Evolutionary conservation across 148 eudicot genomes (phyloP).

Genomic region (Suaeda aralocaspica): DNA sequence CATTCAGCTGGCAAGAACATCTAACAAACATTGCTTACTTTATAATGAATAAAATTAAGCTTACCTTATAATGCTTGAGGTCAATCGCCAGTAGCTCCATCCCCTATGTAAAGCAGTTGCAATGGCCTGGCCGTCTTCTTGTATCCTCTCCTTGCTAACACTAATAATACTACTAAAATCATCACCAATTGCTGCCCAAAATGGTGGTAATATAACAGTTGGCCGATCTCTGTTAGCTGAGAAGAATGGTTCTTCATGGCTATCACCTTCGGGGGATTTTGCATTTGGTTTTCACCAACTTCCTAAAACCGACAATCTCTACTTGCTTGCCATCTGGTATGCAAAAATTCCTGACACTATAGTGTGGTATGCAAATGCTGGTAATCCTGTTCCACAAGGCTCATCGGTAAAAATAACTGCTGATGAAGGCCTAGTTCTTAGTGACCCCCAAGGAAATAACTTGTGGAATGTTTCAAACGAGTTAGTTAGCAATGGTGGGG

Average conservation of each 20-base stretch:
- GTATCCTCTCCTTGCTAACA: slow-evolving; percentile 9
- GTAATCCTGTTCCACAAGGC: slow-evolving; percentile 28
- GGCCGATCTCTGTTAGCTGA: slow-evolving; percentile 32
- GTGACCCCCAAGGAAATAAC: slow-evolving; percentile 34
- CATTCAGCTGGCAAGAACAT: too few relatives aligned
- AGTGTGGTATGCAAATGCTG: slow-evolving; percentile 43
- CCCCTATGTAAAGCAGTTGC: too few relatives aligned
- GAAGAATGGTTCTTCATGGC: slow-evolving; percentile 27
- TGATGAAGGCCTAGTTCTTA: slow-evolving; percentile 38
- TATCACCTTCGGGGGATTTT: slow-evolving; percentile 42
- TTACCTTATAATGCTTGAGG: too few relatives aligned
- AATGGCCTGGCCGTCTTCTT: slow-evolving; percentile 17
- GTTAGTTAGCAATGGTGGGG: background rate
- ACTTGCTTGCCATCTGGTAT: slow-evolving; percentile 54
- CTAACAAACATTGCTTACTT: too few relatives aligned
- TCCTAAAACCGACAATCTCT: slow-evolving; percentile 21
- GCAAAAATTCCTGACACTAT: slow-evolving; percentile 45
- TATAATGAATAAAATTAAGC: too few relatives aligned
- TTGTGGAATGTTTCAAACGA: slow-evolving; percentile 25
- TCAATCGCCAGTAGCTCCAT: too few relatives aligned
- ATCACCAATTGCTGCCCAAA: slow-evolving; percentile 22
- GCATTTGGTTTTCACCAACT: slow-evolving; percentile 45
- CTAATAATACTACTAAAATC: slow-evolving; percentile 11
- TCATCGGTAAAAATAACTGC: slow-evolving; percentile 35
- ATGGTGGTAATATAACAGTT: slow-evolving; percentile 22